Percentiles rank a stretch among this genome's conserved stretches.
Evolutionary conservation across 2,329 filamentous ascomycete genomes (phyloP).

Genomic region (Scedosporium dehoogii): DNA sequence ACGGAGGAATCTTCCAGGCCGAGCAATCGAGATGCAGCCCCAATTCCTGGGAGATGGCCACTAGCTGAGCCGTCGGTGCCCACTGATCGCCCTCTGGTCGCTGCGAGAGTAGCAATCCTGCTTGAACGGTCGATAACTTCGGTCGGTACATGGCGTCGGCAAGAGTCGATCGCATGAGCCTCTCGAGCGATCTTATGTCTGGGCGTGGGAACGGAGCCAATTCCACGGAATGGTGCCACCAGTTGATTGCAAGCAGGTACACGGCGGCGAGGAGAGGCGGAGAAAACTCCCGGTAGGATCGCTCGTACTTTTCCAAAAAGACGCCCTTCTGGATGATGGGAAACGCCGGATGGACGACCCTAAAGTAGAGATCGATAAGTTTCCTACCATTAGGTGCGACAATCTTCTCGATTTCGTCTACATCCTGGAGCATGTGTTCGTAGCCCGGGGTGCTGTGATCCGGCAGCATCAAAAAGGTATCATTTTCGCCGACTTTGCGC

Average conservation of each 20-base stretch:
- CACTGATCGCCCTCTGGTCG: constrained; percentile 70
- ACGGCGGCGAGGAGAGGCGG: constrained; percentile 70
- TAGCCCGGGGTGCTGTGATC: constrained; percentile 63
- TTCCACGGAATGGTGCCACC: constrained; percentile 68
- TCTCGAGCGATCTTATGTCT: constrained; percentile 63
- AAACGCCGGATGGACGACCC: constrained; percentile 69
- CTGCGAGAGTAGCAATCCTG: constrained; percentile 64
- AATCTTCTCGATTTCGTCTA: constrained; percentile 63
- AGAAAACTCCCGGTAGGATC: constrained; percentile 63
- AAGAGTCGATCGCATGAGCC: constrained; percentile 62
- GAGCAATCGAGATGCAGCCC: constrained; percentile 83
- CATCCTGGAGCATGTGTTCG: constrained; percentile 58
- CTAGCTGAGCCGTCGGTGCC: constrained; percentile 76
- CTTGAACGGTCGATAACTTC: constrained; percentile 72
- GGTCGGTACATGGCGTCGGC: constrained; percentile 71
- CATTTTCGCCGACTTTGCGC: constrained; percentile 64
- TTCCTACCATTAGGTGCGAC: constrained; percentile 68
- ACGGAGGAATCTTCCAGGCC: constrained; percentile 75
- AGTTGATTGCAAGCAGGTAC: constrained; percentile 78
- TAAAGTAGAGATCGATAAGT: constrained; percentile 73
- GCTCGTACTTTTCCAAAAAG: constrained; percentile 68
- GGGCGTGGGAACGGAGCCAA: constrained; percentile 56
- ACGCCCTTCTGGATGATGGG: constrained; percentile 75
- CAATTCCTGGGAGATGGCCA: constrained; percentile 78
- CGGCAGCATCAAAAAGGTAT: constrained; percentile 72